A percentile compares a stretch with the other conserved stretches of the same genome.
These are phyloP conservation scores for Mucor saturninus DNA, from an alignment of 371 early-diverging fungal genomes.

Conservation along the genomic window DNA sequence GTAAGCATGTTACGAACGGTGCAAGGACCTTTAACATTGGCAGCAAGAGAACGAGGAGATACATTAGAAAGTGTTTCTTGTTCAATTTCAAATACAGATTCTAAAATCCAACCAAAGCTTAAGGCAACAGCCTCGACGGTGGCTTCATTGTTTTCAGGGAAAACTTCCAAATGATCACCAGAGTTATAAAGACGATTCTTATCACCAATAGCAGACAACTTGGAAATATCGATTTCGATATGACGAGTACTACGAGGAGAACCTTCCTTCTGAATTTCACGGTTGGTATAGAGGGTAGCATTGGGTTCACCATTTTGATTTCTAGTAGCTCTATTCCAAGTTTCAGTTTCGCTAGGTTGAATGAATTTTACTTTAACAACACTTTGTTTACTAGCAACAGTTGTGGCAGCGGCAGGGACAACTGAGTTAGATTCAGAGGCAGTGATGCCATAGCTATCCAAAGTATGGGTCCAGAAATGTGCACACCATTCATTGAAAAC, in stretches of 20 bases:
- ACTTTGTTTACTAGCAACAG: constrained; percentile 4
- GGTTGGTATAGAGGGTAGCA: constrained; percentile 28
- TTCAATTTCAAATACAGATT: constrained; percentile 58
- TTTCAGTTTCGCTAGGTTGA: constrained; percentile 31
- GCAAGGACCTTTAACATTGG: constrained; percentile 51
- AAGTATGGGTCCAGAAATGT: constrained; percentile 47
- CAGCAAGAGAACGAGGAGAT: constrained; percentile 57
- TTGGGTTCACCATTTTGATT: constrained; percentile 42
- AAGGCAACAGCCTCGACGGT: constrained; percentile 52
- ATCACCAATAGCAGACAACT: constrained; percentile 28
- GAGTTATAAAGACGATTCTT: constrained; percentile 44
- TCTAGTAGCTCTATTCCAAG: constrained; percentile 32
- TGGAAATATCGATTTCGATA: constrained; percentile 49
- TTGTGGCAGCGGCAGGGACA: constrained; percentile 37
- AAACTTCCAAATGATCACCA: constrained; percentile 64
- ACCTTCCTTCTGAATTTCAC: constrained; percentile 41
- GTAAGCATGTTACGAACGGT: constrained; percentile 55
- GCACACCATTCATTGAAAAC: constrained; percentile 55
- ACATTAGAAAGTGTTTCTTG: constrained; percentile 30
- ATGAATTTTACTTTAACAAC: constrained; percentile 33
- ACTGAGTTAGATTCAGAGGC: constrained; percentile 37
- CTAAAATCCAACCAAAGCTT: constrained; percentile 54
- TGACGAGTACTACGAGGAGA: constrained; percentile 55
- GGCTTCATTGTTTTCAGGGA: constrained; percentile 48
- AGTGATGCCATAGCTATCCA: constrained; percentile 39